Evolutionary conservation across 352 stramenopile species (phyloP).

Genomic region (Pythium phragmitis): DNA sequence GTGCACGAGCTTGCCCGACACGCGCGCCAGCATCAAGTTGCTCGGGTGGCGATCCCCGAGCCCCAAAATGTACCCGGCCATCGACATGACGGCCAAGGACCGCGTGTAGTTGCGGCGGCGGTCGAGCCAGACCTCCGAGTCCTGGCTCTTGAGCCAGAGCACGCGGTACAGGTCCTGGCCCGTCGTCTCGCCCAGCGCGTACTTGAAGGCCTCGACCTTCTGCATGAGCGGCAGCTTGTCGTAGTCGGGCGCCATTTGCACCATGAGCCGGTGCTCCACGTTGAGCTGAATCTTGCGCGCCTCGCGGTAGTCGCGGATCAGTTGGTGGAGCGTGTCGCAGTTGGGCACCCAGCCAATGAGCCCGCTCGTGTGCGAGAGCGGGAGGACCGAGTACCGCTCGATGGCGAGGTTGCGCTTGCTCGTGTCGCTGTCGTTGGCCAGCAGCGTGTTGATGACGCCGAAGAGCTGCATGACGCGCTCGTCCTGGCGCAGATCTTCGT

Average conservation of each 20-base stretch:
- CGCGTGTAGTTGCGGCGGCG: conserved; percentile 97
- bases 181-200: conserved; percentile 90
- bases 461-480: conserved; percentile 99
- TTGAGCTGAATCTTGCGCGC: conserved; percentile 94
- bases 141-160: conserved; percentile 98
- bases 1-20: conserved; percentile 99
- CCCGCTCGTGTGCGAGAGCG: conserved; percentile 98
- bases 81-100: conserved; percentile 99
- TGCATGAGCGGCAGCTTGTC: conserved; percentile 98
- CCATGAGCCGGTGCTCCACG: conserved; percentile 97
- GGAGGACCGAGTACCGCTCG: conserved; percentile 97
- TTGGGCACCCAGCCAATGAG: conserved; percentile 99
- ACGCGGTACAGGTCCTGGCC: conserved; percentile 99
- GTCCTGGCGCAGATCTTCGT: conserved; percentile 99
- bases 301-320: conserved; percentile 98
- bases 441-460: conserved; percentile 98
- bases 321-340: conserved; percentile 98
- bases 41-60: conserved; percentile 99
- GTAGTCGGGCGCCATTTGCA: conserved; percentile 97
- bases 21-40: conserved; percentile 99
- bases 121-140: conserved; percentile 99
- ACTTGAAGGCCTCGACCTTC: conserved; percentile 99
- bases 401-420: conserved; percentile 98
- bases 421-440: conserved; percentile 97
- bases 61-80: conserved; percentile 99